Percentiles rank a stretch among this genome's conserved stretches.
These are phyloP conservation scores for Moesziomyces globuligerus DNA, from an alignment of 1,284 basidiomycete species.

Conservation along the genomic window DNA sequence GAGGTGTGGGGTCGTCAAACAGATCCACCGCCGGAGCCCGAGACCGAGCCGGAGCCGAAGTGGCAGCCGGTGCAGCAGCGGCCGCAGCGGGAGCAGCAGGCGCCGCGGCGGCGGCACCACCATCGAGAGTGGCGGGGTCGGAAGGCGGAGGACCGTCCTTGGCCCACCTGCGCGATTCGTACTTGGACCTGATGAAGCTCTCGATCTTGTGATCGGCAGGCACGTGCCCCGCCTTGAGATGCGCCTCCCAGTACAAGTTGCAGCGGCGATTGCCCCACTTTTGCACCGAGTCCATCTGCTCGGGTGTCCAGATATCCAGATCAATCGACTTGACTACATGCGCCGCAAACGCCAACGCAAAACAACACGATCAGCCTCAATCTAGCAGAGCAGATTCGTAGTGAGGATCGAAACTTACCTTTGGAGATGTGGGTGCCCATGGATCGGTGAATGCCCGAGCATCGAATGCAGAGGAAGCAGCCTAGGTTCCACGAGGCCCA, in stretches of 20 bases:
- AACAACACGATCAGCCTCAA: background rate
- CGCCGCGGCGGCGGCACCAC: conserved; percentile 62
- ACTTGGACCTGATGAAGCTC: conserved; percentile 96
- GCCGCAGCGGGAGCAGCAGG: conserved; percentile 3
- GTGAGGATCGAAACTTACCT: conserved; percentile 14
- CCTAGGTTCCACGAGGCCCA: conserved; percentile 99
- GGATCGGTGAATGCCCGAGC: conserved; percentile 96
- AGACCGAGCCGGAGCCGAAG: conserved; percentile 4
- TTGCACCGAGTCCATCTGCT: conserved; percentile 83
- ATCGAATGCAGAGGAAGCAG: conserved; percentile 93
- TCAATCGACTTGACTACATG: conserved; percentile 89
- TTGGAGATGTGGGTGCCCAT: conserved; percentile 86
- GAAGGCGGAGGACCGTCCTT: conserved; percentile 83
- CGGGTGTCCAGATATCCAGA: conserved; percentile 95
- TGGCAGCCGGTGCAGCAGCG: background rate
- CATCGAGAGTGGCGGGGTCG: conserved; percentile 83
- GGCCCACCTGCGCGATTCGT: conserved; percentile 92
- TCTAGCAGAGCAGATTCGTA: background rate
- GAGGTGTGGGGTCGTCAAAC: conserved; percentile 29
- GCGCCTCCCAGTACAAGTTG: conserved; percentile 97
- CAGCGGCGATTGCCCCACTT: conserved; percentile 94
- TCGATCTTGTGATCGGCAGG: conserved; percentile 99
- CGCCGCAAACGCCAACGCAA: too few relatives aligned
- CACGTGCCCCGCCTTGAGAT: conserved; percentile 88
- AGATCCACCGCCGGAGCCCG: conserved; percentile 23